A percentile compares a stretch with the other conserved stretches of the same genome.
phyloP scores from a whole-genome alignment of 345 rosid species.

The Linum usitatissimum region DNA sequence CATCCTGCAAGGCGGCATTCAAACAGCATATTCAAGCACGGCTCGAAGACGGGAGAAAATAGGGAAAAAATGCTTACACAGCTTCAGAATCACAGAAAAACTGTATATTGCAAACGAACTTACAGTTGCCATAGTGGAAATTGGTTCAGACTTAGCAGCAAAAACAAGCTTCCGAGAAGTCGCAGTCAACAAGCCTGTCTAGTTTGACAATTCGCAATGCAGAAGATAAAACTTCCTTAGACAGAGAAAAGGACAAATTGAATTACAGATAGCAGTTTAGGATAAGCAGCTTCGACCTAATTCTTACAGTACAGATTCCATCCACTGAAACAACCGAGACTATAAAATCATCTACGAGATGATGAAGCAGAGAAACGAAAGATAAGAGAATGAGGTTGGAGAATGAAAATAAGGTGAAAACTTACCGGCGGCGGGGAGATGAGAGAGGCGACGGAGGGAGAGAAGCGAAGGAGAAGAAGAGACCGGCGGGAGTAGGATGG shows the following conservation, averaged over 20 bases:
- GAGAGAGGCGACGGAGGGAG: conserved; percentile 20
- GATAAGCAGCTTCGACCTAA: neutral
- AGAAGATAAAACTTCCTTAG: neutral
- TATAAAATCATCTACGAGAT: neutral
- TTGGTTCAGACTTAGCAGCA: conserved; percentile 17
- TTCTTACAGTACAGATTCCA: neutral
- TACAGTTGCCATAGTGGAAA: conserved; percentile 59
- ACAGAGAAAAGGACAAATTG: neutral
- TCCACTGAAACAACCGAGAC: neutral
- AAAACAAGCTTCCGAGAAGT: conserved; percentile 35
- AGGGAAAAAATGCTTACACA: neutral
- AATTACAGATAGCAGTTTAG: neutral
- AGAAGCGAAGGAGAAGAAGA: conserved; percentile 29
- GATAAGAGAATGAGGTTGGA: neutral
- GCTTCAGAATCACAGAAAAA: neutral
- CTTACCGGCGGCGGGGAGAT: conserved; percentile 43
- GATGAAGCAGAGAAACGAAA: neutral
- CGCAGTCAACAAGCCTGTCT: conserved; percentile 56
- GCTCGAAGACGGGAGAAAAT: neutral
- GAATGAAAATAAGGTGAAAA: conserved; percentile 1
- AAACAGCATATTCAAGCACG: neutral
- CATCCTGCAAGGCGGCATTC: conserved; percentile 26
- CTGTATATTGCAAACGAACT: conserved; percentile 12
- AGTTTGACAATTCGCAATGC: conserved; percentile 29
- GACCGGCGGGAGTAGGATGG: conserved; percentile 31